A percentile compares a stretch with the other conserved stretches of the same genome.
These are phyloP conservation scores for Entonaema liquescens DNA, from an alignment of 495 filamentous ascomycete genomes.

Conservation along the genomic window DNA sequence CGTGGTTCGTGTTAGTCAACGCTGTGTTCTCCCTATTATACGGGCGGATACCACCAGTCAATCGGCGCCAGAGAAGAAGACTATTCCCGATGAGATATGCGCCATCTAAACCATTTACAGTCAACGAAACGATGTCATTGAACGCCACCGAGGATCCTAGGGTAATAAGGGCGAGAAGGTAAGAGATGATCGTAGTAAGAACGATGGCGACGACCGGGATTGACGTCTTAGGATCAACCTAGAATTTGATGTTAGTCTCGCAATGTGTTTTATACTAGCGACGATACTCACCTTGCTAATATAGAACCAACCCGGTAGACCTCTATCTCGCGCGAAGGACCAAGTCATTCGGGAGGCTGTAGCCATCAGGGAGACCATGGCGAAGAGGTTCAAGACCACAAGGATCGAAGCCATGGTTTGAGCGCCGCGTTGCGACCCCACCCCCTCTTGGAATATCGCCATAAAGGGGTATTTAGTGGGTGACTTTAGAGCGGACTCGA, in stretches of 20 bases:
- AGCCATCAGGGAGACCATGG: conserved; percentile 56
- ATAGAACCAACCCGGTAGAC: conserved; percentile 60
- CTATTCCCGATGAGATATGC: conserved; percentile 56
- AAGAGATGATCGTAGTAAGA: conserved; percentile 51
- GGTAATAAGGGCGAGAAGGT: conserved; percentile 61
- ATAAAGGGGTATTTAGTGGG: conserved; percentile 58
- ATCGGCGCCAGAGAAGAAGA: conserved; percentile 52
- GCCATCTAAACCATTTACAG: conserved; percentile 51
- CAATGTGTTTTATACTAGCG: not conserved
- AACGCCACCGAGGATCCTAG: conserved; percentile 58
- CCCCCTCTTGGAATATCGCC: conserved; percentile 58
- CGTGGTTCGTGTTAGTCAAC: conserved; percentile 7
- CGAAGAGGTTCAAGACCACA: conserved; percentile 52
- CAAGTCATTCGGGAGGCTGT: conserved; percentile 63
- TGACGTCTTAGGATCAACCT: conserved; percentile 32
- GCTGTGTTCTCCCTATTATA: conserved; percentile 12
- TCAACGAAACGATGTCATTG: conserved; percentile 58
- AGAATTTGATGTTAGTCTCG: not conserved
- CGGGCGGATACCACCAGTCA: conserved; percentile 29
- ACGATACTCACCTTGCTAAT: conserved; percentile 49
- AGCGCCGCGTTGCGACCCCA: conserved; percentile 52
- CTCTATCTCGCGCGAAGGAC: conserved; percentile 64
- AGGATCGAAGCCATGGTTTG: conserved; percentile 57
- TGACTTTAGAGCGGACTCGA: conserved; percentile 48
- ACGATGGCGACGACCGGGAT: conserved; percentile 64